A percentile compares a stretch with the other conserved stretches of the same genome.
Evolutionary conservation across 2,329 filamentous ascomycete genomes (phyloP).

Genomic region (Plenodomus lindquistii): DNA sequence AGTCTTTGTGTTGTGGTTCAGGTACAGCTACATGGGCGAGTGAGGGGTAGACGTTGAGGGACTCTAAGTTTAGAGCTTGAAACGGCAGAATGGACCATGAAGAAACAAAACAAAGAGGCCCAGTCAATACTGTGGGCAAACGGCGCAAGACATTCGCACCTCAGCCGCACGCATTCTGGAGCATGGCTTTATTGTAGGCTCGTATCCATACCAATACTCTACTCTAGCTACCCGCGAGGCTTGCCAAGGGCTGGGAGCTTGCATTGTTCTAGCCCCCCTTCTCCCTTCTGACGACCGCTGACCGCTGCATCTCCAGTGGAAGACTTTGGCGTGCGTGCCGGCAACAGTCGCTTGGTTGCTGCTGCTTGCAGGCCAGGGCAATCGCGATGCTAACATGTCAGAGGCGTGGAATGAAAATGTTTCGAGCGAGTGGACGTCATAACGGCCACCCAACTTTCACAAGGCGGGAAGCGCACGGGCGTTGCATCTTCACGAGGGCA

Average conservation of each 20-base stretch:
- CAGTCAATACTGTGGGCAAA: conserved; percentile 2
- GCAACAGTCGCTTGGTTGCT: background rate
- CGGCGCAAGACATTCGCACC: background rate
- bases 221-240: background rate
- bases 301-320: background rate
- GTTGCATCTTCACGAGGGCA: background rate
- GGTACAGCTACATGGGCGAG: background rate
- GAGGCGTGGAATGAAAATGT: background rate
- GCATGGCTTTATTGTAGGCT: conserved; percentile 15
- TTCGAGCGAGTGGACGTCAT: background rate
- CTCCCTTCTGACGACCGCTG: no score
- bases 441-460: background rate
- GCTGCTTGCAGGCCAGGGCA: background rate
- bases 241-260: conserved; percentile 1
- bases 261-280: background rate
- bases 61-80: background rate
- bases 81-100: conserved; percentile 1
- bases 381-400: background rate
- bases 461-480: background rate
- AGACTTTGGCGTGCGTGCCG: background rate
- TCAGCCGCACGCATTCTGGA: conserved; percentile 9
- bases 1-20: background rate
- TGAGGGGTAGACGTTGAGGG: background rate
- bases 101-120: conserved; percentile 1
- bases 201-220: background rate